phyloP scores from a whole-genome alignment of 2,329 filamentous ascomycete genomes.

The Fusarium sp. region DNA sequence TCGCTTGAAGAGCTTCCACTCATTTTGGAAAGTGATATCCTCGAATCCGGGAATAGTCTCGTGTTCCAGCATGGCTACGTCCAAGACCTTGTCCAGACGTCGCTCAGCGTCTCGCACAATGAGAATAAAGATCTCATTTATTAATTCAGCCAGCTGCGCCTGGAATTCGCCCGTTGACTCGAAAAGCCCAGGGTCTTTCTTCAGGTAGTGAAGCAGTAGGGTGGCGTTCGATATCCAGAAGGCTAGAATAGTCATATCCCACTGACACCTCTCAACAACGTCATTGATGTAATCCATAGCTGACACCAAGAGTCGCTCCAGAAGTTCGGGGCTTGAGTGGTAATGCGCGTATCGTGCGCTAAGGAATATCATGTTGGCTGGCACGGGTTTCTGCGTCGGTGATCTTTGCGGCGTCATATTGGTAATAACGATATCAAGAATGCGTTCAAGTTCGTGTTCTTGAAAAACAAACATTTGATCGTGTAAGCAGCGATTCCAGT shows the following conservation, averaged over 20 bases:
- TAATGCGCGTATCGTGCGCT: constrained; percentile 97
- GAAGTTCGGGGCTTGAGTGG: constrained; percentile 85
- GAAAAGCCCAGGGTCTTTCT: constrained; percentile 87
- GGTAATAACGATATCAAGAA: constrained; percentile 95
- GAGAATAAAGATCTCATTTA: constrained; percentile 98
- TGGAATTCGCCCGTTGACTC: constrained; percentile 89
- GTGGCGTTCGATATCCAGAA: constrained; percentile 99
- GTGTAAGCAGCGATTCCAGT: constrained; percentile 92
- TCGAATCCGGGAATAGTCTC: constrained; percentile 98
- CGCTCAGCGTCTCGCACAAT: constrained; percentile 96
- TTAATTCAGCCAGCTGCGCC: constrained; percentile 88
- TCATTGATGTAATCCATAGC: constrained; percentile 97
- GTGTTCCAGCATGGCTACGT: constrained; percentile 93
- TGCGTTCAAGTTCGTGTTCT: constrained; percentile 88
- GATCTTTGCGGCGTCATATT: constrained; percentile 98
- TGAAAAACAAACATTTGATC: constrained; percentile 99
- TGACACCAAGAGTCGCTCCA: constrained; percentile 81
- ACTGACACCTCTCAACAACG: constrained; percentile 93
- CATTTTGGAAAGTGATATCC: constrained; percentile 95
- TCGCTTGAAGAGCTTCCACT: constrained; percentile 96
- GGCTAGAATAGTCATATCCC: constrained; percentile 99
- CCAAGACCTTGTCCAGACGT: constrained; percentile 94
- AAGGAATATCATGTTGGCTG: constrained; percentile 95
- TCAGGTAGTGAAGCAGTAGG: constrained; percentile 92
- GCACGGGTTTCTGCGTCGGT: constrained; percentile 96